A percentile compares a stretch with the other conserved stretches of the same genome.
Conservation (phyloP, 2,329 filamentous ascomycete genomes). For the Waltergamsia citrina region DNA sequence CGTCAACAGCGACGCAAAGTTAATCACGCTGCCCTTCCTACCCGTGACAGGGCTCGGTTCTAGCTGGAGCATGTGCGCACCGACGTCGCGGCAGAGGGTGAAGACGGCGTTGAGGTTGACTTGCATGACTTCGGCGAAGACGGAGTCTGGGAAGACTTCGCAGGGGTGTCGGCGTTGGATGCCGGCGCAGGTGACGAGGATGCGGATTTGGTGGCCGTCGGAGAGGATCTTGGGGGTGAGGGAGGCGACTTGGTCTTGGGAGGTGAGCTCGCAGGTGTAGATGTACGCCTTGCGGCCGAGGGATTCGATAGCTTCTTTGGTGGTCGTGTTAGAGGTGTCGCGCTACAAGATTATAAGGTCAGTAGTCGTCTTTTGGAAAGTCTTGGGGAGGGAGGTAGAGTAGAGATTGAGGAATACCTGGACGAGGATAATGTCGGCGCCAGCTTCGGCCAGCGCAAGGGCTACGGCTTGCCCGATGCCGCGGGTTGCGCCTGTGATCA, state of each 20-base stretch:
- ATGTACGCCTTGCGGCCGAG: conserved; percentile 58
- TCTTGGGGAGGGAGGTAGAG: neutral
- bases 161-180: conserved; percentile 74
- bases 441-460: conserved; percentile 47
- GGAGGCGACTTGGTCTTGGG: conserved; percentile 45
- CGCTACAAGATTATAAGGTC: conserved; percentile 20
- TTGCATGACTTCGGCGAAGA: conserved; percentile 77
- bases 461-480: conserved; percentile 50
- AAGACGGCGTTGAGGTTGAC: conserved; percentile 82
- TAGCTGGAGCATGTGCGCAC: conserved; percentile 65
- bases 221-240: conserved; percentile 53
- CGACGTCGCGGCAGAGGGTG: conserved; percentile 65
- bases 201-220: conserved; percentile 57
- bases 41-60: conserved; percentile 34
- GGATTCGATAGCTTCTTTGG: conserved; percentile 51
- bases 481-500: conserved; percentile 47
- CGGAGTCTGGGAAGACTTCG: conserved; percentile 63
- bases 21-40: conserved; percentile 67
- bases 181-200: conserved; percentile 79
- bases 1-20: conserved; percentile 70
- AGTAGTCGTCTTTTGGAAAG: too few relatives aligned
- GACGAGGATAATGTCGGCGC: conserved; percentile 45
- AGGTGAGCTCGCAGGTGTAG: conserved; percentile 62
- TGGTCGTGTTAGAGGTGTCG: conserved; percentile 33
- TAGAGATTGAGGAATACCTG: conserved; percentile 26